Evolutionary conservation across 371 early-diverging fungal genomes (phyloP), one percentile per base, ranked within the genome.

Genomic region (Catenaria anguillulae): DNA sequence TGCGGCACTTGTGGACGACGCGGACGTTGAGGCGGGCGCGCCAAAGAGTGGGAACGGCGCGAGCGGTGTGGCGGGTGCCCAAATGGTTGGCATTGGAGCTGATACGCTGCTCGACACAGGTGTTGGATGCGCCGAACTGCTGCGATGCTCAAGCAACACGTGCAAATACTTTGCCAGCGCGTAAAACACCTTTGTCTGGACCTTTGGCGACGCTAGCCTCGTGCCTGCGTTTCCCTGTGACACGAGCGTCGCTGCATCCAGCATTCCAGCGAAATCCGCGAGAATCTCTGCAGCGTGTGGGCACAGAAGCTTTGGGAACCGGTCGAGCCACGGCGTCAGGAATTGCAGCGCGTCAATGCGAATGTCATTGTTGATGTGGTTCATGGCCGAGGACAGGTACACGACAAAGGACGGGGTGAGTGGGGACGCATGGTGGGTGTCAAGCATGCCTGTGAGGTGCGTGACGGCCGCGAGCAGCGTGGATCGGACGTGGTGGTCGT

Each of bases 311-410:
- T 1, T 52, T 10, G 71, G 65, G 36, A 62, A 67, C 23, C 33
- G 54, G 6, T 81, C 78, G 8, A 85, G 74, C 84, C 89, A 87
- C 13, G 85, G 59, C 66, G 86, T 81, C 74, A 90, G 73, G 60
- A 89, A 77, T 66, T 81, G 76, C 29, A 90, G 75, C 2, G 89
- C 88, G 68, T 89, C 92, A 13, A 79, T 68, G 13, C 91, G 75
- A 42, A 93, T 80, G 69, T 87, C 89, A 59, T 91, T 89, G 61
- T 81, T 77, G 29, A 93, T 90, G 68, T 92, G 92, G 6, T 91
- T 89, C 86, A 92, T 87, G 56, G 86, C 92, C 17, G 92, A 86
- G 66, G 85, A 85, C 1, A 85, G 82, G 65, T 86, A 90, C 15
- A 88, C 84, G 56, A 88, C 73, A 42, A 89, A 71, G 26, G 89